Evolutionary conservation across 768 basidiomycete genomes (phyloP).

Genomic region (Naematelia encephala): DNA sequence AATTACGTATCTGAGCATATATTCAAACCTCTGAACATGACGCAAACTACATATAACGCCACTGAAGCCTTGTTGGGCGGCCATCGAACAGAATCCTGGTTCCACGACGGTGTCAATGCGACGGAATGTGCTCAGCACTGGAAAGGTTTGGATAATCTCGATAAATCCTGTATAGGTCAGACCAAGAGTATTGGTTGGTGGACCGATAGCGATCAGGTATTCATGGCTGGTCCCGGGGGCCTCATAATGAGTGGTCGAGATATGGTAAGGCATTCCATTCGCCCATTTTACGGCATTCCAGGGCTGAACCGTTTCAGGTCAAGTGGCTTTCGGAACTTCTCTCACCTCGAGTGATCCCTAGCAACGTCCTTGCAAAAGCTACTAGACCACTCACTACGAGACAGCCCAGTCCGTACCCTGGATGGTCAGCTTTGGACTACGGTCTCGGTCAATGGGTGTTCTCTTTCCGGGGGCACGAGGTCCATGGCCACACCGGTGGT

Average conservation of each 20-base stretch:
- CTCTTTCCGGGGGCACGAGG: conserved; percentile 30
- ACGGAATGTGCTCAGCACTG: conserved; percentile 10
- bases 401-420: conserved; percentile 4
- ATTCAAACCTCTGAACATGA: conserved; percentile 36
- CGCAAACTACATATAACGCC: conserved; percentile 23
- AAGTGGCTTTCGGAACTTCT: conserved; percentile 40
- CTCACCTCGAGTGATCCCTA: conserved; percentile 24
- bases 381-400: conserved; percentile 5
- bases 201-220: conserved; percentile 15
- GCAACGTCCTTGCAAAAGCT: conserved; percentile 9
- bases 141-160: conserved; percentile 1
- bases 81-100: conserved; percentile 19
- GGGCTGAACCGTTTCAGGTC: conserved; percentile 14
- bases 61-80: conserved; percentile 21
- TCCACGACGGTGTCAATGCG: conserved; percentile 11
- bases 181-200: conserved; percentile 17
- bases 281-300: background rate
- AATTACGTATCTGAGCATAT: conserved; percentile 31
- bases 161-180: conserved; percentile 13
- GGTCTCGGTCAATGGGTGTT: conserved; percentile 31
- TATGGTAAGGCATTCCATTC: conserved; percentile 26
- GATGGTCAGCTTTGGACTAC: conserved; percentile 22
- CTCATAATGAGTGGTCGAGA: conserved; percentile 30
- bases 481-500: conserved; percentile 31
- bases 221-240: conserved; percentile 36